phyloP scores from a whole-genome alignment of 257 asterid genomes.

The Nicotiana knightiana region DNA sequence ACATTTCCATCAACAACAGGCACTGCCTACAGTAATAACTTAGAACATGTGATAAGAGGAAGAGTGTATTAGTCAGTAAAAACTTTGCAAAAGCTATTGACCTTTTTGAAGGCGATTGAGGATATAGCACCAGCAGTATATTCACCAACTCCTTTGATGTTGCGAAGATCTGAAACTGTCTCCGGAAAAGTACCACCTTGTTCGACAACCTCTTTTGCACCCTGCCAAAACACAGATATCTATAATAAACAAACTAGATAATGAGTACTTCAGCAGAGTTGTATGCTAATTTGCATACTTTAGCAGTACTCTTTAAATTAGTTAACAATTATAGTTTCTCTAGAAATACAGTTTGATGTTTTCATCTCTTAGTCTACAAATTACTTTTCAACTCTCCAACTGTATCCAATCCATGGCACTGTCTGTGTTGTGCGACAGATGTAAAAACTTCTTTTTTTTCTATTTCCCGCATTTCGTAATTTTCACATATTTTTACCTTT shows the following conservation, averaged over 20 bases:
- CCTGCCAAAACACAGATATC: conserved; percentile 33
- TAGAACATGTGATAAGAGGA: conserved; percentile 11
- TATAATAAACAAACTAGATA: not conserved
- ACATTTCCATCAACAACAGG: conserved; percentile 99
- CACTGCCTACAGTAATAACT: conserved; percentile 50
- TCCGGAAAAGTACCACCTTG: conserved; percentile 71
- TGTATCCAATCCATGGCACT: too few species aligned
- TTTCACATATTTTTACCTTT: too few species aligned
- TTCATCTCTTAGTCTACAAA: not conserved
- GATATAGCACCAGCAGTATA: conserved; percentile 98
- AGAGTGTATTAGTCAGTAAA: not conserved
- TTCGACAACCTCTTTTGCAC: conserved; percentile 87
- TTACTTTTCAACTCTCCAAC: too few species aligned
- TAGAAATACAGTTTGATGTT: not conserved
- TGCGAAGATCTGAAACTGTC: conserved; percentile 69
- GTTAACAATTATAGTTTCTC: not conserved
- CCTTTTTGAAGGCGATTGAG: conserved; percentile 91
- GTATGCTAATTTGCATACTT: not conserved
- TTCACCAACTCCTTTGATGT: conserved; percentile 81
- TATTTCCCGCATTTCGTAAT: too few species aligned
- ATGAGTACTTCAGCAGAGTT: not conserved
- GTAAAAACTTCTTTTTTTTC: too few species aligned
- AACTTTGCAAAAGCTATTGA: conserved; percentile 18
- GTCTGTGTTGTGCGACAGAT: too few species aligned
- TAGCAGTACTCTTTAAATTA: not conserved